These are phyloP conservation scores for Cronartium ribicola DNA, from an alignment of 1,284 basidiomycete species.

Conservation along the genomic window DNA sequence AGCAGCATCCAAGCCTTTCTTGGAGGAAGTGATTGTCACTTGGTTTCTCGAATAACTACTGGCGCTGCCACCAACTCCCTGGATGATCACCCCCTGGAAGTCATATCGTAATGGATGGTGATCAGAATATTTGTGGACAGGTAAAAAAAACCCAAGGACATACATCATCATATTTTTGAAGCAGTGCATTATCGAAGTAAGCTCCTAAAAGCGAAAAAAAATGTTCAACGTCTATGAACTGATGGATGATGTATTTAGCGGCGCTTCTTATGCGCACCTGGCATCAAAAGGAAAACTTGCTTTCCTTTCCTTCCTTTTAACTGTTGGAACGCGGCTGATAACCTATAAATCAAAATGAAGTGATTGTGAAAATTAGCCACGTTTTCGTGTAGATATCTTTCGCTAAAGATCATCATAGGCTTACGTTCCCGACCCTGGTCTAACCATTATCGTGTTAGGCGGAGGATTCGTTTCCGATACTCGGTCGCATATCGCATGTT, in stretches of 20 bases:
- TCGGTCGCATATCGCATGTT: not conserved
- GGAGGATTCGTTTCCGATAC: not conserved
- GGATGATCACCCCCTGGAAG: not conserved
- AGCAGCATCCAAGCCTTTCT: not conserved
- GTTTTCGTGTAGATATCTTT: not conserved
- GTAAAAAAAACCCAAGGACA: not conserved
- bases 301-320: not conserved
- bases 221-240: not conserved
- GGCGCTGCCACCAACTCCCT: not conserved
- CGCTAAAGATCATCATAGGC: not conserved
- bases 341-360: not conserved
- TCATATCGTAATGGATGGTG: not conserved
- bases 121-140: not conserved
- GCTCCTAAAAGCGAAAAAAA: not conserved
- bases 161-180: not conserved
- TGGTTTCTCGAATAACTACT: not conserved
- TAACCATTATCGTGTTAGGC: not conserved
- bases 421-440: slow-evolving; percentile 1
- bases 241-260: not conserved
- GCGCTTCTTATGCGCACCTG: not conserved
- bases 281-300: not conserved
- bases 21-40: not conserved
- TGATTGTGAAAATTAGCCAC: not conserved
- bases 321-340: not conserved
- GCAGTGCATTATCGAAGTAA: slow-evolving; percentile 1